Percentiles rank a stretch among this genome's conserved stretches.
These are phyloP conservation scores for Physaria fendleri DNA, from an alignment of 345 rosid genomes.

Conservation along the genomic window DNA sequence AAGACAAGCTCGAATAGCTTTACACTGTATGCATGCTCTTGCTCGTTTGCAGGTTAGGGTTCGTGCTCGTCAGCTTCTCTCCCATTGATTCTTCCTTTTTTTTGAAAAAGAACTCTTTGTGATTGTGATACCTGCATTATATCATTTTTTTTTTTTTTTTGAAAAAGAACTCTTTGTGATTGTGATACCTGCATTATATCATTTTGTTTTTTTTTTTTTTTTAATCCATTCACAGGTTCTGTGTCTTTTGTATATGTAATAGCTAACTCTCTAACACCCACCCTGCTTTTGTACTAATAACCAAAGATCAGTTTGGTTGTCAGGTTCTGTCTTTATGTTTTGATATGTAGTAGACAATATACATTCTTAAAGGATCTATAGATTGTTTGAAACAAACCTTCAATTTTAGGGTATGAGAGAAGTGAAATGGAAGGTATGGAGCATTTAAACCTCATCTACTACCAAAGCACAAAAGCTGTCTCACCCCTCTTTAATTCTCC, in stretches of 20 bases:
- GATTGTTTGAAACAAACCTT: slow-evolving; percentile 9
- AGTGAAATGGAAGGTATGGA: slow-evolving; percentile 36
- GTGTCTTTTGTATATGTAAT: slow-evolving; percentile 21
- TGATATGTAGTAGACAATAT: not conserved
- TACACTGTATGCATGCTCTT: slow-evolving; percentile 74
- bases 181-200: slow-evolving; percentile 22
- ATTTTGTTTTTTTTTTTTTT: too few species aligned
- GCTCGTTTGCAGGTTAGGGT: slow-evolving; percentile 71
- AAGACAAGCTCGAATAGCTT: slow-evolving; percentile 56
- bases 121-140: slow-evolving; percentile 23
- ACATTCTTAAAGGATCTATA: slow-evolving; percentile 1
- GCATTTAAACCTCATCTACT: slow-evolving; percentile 70
- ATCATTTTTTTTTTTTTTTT: not conserved
- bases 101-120: not conserved
- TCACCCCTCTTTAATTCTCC: slow-evolving; percentile 57
- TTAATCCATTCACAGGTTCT: not conserved
- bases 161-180: not conserved
- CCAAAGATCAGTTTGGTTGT: slow-evolving; percentile 2
- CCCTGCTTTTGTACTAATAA: slow-evolving; percentile 1
- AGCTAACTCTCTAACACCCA: slow-evolving; percentile 18
- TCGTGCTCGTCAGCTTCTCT: slow-evolving; percentile 64
- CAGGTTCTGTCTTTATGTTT: not conserved
- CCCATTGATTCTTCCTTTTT: not conserved
- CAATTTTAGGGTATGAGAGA: slow-evolving; percentile 29
- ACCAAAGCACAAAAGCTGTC: slow-evolving; percentile 66